Evolutionary conservation across 116 monocot species (phyloP).

Genomic region (Iris pallida): DNA sequence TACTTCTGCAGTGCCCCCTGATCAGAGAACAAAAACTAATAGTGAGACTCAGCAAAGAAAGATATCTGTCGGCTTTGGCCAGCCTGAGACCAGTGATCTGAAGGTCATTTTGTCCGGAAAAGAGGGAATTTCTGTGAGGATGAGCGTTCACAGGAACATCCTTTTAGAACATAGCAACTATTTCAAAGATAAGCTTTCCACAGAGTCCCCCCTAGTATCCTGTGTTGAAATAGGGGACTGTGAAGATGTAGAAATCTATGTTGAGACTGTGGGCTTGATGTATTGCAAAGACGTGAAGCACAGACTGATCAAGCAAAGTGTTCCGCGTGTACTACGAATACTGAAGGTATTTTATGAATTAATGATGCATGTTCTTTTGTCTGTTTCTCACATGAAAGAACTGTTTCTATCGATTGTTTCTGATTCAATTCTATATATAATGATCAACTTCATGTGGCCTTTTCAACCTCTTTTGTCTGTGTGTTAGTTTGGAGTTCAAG

Average conservation of each 20-base stretch:
- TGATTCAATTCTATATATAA: not conserved
- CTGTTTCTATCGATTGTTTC: not conserved
- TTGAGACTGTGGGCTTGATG: slow-evolving; percentile 89
- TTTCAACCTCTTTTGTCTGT: too few species aligned
- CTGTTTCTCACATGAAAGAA: not conserved
- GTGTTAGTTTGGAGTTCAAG: too few species aligned
- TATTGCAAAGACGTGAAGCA: slow-evolving; percentile 84
- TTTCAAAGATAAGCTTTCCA: slow-evolving; percentile 60
- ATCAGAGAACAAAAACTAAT: slow-evolving; percentile 31
- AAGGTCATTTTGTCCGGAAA: slow-evolving; percentile 76
- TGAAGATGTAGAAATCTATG: slow-evolving; percentile 92
- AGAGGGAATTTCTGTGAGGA: slow-evolving; percentile 71
- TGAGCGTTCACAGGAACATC: slow-evolving; percentile 72
- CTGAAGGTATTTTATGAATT: slow-evolving; percentile 53
- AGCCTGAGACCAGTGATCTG: slow-evolving; percentile 76
- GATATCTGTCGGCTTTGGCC: slow-evolving; percentile 85
- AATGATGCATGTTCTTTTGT: too few species aligned
- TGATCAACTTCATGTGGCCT: too few species aligned
- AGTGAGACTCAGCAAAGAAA: slow-evolving; percentile 49
- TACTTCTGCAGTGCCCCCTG: slow-evolving; percentile 17
- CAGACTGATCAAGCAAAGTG: slow-evolving; percentile 76
- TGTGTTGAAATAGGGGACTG: slow-evolving; percentile 66
- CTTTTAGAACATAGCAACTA: slow-evolving; percentile 65
- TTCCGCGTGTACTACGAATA: slow-evolving; percentile 75
- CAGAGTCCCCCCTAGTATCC: slow-evolving; percentile 37